A percentile compares a stretch with the other conserved stretches of the same genome.
phyloP scores from a whole-genome alignment of 164 flowering plant species.

The Paratinospora sagittata region DNA sequence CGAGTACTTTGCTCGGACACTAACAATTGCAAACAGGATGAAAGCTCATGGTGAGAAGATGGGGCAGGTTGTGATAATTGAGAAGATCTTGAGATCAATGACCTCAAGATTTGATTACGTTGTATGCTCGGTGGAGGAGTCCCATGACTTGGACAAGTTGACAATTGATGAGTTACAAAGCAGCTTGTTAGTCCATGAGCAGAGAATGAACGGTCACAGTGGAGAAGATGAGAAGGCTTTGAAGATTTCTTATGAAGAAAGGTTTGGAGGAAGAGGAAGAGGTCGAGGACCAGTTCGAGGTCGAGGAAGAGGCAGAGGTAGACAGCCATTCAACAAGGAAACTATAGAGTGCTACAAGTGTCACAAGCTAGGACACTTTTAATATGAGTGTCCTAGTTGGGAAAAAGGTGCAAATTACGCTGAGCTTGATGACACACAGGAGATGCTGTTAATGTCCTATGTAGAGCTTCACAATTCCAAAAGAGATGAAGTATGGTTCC shows the following conservation, averaged over 20 bases:
- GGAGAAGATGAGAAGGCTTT: constrained; percentile 4
- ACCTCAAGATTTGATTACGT: neutral
- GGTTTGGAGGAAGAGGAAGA: neutral
- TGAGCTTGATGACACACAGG: neutral
- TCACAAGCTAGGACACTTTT: constrained; percentile 3
- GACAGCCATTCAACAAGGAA: neutral
- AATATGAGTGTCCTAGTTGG: too few relatives aligned
- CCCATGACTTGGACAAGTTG: neutral
- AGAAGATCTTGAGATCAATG: constrained; percentile 8
- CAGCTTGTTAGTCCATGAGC: constrained; percentile 2
- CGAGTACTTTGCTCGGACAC: constrained; percentile 1
- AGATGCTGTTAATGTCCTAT: constrained; percentile 7
- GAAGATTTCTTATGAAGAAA: neutral
- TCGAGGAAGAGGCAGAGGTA: constrained; percentile 10
- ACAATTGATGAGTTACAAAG: constrained; percentile 10
- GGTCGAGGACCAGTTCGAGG: neutral
- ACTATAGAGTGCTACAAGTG: neutral
- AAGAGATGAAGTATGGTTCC: neutral
- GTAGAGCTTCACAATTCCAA: neutral
- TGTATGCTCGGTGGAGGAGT: neutral
- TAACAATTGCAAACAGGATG: neutral
- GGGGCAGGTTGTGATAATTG: neutral
- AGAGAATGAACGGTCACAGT: neutral
- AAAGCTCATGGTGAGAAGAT: neutral
- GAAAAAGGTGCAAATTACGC: neutral